Evolutionary conservation across 2,329 filamentous ascomycete species (phyloP).

Genomic region (Ophiostoma tasmaniense): DNA sequence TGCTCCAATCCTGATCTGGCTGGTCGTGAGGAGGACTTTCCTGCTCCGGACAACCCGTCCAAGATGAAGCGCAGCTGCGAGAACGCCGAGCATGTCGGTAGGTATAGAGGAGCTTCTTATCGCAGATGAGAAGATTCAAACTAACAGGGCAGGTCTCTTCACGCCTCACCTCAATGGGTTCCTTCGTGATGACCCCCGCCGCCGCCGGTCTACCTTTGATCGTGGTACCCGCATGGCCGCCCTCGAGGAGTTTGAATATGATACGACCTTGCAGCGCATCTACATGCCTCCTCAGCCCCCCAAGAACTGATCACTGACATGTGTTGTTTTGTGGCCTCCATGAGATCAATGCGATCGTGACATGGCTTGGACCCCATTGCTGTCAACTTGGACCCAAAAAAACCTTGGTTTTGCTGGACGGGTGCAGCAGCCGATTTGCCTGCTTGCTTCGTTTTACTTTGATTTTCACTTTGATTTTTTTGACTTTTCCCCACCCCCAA

Average conservation of each 20-base stretch:
- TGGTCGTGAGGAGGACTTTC: slow-evolving; percentile 68
- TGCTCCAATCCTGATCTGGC: slow-evolving; percentile 42
- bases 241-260: slow-evolving; percentile 53
- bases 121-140: background rate
- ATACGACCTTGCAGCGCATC: slow-evolving; percentile 32
- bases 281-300: slow-evolving; percentile 20
- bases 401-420: slow-evolving; percentile 7
- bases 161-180: slow-evolving; percentile 69
- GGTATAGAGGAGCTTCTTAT: slow-evolving; percentile 28
- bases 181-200: slow-evolving; percentile 65
- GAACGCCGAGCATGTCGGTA: slow-evolving; percentile 76
- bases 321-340: background rate
- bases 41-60: slow-evolving; percentile 69
- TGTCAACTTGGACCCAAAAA: slow-evolving; percentile 4
- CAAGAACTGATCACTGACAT: slow-evolving; percentile 18
- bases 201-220: slow-evolving; percentile 69
- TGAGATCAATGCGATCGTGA: too few relatives aligned
- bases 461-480: slow-evolving; percentile 3
- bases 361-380: slow-evolving; percentile 1
- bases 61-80: slow-evolving; percentile 84
- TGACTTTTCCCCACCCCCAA: background rate
- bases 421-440: slow-evolving; percentile 4
- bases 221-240: slow-evolving; percentile 68
- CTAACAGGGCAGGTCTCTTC: slow-evolving; percentile 53
- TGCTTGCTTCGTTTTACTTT: slow-evolving; percentile 8